Percentiles rank a stretch among this genome's conserved stretches.
phyloP scores from a whole-genome alignment of 2,329 filamentous ascomycete species.

The Orbilia quercus region DNA sequence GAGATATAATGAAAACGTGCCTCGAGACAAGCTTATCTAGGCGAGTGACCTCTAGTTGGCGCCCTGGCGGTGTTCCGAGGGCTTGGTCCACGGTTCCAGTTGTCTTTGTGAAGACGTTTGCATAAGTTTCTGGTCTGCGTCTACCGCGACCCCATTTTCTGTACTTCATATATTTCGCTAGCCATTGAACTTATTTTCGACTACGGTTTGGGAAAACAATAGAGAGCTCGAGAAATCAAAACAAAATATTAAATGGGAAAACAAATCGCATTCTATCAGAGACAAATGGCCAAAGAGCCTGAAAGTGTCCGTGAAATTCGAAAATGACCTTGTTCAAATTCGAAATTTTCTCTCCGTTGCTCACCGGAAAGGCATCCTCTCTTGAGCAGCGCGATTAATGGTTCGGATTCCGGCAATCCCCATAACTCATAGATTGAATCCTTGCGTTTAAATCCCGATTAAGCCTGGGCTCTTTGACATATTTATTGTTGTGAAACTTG shows the following conservation, averaged over 20 bases:
- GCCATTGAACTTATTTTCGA: too few species aligned
- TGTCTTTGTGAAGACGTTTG: background rate
- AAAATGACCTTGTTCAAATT: background rate
- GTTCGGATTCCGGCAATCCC: constrained; percentile 44
- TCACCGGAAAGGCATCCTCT: constrained; percentile 12
- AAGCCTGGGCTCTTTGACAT: constrained; percentile 16
- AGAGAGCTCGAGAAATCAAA: too few species aligned
- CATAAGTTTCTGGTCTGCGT: background rate
- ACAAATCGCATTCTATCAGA: too few species aligned
- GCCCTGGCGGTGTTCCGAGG: constrained; percentile 3
- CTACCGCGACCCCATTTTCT: background rate
- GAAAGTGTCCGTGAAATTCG: too few species aligned
- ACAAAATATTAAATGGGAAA: too few species aligned
- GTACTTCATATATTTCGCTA: too few species aligned
- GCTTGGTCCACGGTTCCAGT: background rate
- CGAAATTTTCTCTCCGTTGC: constrained; percentile 10
- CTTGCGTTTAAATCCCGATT: constrained; percentile 27
- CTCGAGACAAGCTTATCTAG: constrained; percentile 32
- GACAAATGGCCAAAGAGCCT: too few species aligned
- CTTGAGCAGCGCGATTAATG: background rate
- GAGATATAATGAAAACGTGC: background rate
- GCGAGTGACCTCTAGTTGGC: constrained; percentile 11
- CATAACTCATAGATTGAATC: constrained; percentile 6
- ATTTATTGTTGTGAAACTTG: constrained; percentile 27
- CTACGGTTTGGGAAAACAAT: too few species aligned